phyloP scores from a whole-genome alignment of 345 rosid species.

The Excoecaria agallocha region DNA sequence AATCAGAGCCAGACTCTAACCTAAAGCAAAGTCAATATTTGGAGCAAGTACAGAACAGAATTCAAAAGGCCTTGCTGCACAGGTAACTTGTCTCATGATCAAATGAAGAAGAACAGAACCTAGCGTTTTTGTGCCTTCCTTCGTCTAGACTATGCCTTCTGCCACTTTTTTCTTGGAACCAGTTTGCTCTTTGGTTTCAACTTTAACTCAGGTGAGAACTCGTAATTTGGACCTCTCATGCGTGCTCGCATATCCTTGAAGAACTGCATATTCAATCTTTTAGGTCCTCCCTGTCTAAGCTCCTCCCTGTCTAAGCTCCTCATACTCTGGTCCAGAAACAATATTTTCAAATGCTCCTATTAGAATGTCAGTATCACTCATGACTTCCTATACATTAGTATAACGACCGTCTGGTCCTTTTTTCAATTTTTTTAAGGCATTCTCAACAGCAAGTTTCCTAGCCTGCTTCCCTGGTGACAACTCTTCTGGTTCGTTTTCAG shows the following conservation, averaged over 20 bases:
- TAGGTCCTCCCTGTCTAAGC: constrained; percentile 90
- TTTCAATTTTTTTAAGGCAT: constrained; percentile 84
- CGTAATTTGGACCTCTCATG: constrained; percentile 88
- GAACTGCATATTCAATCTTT: constrained; percentile 83
- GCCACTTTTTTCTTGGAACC: constrained; percentile 87
- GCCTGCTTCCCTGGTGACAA: constrained; percentile 87
- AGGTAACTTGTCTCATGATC: background rate
- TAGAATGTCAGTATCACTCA: constrained; percentile 81
- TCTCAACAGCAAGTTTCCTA: constrained; percentile 87
- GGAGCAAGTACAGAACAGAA: background rate
- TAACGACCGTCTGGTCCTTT: constrained; percentile 96
- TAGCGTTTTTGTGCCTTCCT: constrained; percentile 84
- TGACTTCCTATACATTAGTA: constrained; percentile 87
- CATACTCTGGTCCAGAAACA: constrained; percentile 88
- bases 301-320: constrained; percentile 92
- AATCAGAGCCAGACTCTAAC: background rate
- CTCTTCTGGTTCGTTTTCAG: constrained; percentile 83
- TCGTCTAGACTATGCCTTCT: constrained; percentile 71
- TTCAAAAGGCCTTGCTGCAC: background rate
- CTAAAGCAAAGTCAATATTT: background rate
- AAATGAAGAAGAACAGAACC: background rate
- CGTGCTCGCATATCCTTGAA: constrained; percentile 91
- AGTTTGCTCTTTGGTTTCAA: constrained; percentile 91
- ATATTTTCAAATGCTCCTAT: constrained; percentile 90
- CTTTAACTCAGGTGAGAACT: constrained; percentile 82